These are phyloP conservation scores for Aspergillus tanneri DNA, from an alignment of 2,329 filamentous ascomycete species.

Conservation along the genomic window DNA sequence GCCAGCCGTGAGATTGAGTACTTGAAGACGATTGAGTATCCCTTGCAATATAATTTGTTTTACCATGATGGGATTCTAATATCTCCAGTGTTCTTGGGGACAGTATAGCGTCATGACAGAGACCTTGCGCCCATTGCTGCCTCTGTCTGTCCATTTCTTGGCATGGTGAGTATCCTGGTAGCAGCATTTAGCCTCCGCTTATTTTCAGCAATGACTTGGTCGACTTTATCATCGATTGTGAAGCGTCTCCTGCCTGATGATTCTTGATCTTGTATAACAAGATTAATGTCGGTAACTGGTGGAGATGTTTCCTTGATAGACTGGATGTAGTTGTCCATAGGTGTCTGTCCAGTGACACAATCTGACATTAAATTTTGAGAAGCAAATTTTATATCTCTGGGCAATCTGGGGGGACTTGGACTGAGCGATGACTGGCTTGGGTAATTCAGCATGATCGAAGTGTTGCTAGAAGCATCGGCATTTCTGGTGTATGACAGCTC, in stretches of 20 bases:
- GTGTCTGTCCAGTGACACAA: background rate
- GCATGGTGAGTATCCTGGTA: background rate
- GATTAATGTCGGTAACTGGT: background rate
- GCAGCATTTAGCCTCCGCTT: conserved; percentile 7
- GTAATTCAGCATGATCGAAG: background rate
- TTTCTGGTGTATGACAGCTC: background rate
- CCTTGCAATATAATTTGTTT: background rate
- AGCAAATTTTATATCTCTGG: background rate
- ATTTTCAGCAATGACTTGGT: conserved; percentile 27
- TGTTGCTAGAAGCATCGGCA: background rate
- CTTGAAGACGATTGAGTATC: conserved; percentile 10
- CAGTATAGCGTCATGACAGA: background rate
- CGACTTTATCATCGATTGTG: conserved; percentile 23
- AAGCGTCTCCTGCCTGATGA: conserved; percentile 17
- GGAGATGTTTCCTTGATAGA: too few relatives aligned
- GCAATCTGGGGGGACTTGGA: too few relatives aligned
- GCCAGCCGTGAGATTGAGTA: conserved; percentile 14
- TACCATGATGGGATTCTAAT: background rate
- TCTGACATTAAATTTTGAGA: too few relatives aligned
- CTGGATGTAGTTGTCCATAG: background rate
- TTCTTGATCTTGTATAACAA: background rate
- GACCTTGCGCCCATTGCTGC: background rate
- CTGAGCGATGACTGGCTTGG: background rate
- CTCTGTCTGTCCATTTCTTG: background rate
- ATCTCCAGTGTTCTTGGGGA: background rate